These are phyloP conservation scores for Exophiala lecanii-corni DNA, from an alignment of 2,329 filamentous ascomycete species.

Conservation along the genomic window DNA sequence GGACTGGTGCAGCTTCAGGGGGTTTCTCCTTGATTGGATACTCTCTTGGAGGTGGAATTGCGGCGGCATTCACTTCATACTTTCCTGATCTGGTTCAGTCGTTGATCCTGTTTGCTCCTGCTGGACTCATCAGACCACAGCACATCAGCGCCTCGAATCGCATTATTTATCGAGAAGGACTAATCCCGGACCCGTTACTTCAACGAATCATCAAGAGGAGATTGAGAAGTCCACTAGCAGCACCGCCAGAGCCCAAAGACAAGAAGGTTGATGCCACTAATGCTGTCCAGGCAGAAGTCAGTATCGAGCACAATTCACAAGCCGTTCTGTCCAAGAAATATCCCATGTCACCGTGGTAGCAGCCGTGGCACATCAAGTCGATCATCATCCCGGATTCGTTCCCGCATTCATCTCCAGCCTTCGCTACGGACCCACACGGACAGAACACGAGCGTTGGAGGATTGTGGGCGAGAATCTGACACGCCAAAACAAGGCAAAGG, in stretches of 20 bases:
- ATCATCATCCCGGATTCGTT: constrained; percentile 62
- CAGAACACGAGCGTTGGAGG: constrained; percentile 59
- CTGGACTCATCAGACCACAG: constrained; percentile 65
- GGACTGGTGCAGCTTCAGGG: constrained; percentile 50
- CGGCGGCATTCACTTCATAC: constrained; percentile 63
- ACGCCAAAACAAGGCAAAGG: constrained; percentile 34
- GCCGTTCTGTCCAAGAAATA: constrained; percentile 51
- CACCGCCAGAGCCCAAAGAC: constrained; percentile 30
- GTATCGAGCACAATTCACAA: constrained; percentile 32
- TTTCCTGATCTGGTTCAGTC: constrained; percentile 64
- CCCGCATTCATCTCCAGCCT: constrained; percentile 67
- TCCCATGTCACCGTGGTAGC: constrained; percentile 55
- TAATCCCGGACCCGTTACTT: constrained; percentile 57
- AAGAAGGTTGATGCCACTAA: constrained; percentile 36
- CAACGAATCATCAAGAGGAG: constrained; percentile 48
- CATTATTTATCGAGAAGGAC: constrained; percentile 57
- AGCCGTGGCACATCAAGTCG: constrained; percentile 66
- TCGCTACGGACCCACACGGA: constrained; percentile 63
- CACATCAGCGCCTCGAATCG: constrained; percentile 59
- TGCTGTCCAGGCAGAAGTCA: constrained; percentile 40
- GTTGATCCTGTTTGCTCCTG: constrained; percentile 72
- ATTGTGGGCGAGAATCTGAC: constrained; percentile 50
- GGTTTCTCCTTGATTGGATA: constrained; percentile 73
- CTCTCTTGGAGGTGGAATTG: constrained; percentile 72
- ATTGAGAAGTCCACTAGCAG: constrained; percentile 42